A percentile compares a stretch with the other conserved stretches of the same genome.
These are phyloP conservation scores for Alternaria solani DNA, from an alignment of 2,329 filamentous ascomycete species.

Conservation along the genomic window DNA sequence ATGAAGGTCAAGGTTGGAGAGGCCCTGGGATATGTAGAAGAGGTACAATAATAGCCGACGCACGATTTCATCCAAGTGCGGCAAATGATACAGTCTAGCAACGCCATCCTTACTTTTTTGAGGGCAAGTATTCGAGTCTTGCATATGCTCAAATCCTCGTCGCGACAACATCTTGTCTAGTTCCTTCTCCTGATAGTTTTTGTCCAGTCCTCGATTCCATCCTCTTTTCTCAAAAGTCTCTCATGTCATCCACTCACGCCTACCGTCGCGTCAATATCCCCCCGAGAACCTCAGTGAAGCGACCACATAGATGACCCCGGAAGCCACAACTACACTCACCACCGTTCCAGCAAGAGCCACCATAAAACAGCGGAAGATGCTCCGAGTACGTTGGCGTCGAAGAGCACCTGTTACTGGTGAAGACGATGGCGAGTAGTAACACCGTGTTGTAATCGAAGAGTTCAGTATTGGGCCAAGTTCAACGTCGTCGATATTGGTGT, in stretches of 20 bases:
- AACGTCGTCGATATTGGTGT: neutral
- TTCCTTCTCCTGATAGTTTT: too few species aligned
- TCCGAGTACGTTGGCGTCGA: neutral
- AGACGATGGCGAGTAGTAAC: neutral
- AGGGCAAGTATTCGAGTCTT: neutral
- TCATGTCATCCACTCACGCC: too few species aligned
- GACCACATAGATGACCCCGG: too few species aligned
- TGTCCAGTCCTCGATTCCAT: too few species aligned
- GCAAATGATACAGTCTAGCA: conserved; percentile 6
- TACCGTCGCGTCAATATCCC: too few species aligned
- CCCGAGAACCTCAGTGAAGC: too few species aligned
- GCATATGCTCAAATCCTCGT: neutral
- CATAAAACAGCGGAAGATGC: neutral
- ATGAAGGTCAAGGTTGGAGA: conserved; percentile 90
- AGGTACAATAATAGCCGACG: conserved; percentile 1
- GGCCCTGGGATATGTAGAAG: conserved; percentile 77
- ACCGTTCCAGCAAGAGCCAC: neutral
- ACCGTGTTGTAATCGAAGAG: neutral
- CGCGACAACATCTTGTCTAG: too few species aligned
- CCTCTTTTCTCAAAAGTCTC: too few species aligned
- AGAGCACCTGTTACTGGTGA: neutral
- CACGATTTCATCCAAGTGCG: neutral
- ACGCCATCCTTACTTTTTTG: neutral
- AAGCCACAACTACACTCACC: neutral
- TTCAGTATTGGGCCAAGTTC: neutral